Percentiles rank a stretch among this genome's conserved stretches.
Conservation (phyloP, 352 stramenopile genomes). For the Phytophthora foliorum region DNA sequence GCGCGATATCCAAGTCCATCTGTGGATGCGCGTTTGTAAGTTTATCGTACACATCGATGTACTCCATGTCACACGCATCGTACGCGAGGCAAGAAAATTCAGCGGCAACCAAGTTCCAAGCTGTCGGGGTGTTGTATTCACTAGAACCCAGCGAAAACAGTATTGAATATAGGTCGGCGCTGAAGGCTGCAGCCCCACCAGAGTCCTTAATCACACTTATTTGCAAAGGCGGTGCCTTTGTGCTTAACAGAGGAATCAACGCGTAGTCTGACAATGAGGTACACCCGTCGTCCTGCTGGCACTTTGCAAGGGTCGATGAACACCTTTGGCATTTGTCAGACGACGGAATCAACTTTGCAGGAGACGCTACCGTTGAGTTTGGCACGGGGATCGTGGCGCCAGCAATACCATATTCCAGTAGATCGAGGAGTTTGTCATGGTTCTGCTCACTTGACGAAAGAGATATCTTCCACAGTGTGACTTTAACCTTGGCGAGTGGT, state of each 20-base stretch:
- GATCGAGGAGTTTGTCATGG: constrained; percentile 17
- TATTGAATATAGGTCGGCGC: constrained; percentile 4
- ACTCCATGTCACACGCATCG: constrained; percentile 17
- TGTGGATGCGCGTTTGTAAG: neutral
- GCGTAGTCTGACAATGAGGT: neutral
- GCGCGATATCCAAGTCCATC: neutral
- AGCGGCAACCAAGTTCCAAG: constrained; percentile 17
- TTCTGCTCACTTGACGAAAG: neutral
- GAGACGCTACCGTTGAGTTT: neutral
- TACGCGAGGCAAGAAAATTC: constrained; percentile 21
- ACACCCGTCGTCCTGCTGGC: constrained; percentile 10
- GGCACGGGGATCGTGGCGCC: neutral
- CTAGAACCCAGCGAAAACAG: neutral
- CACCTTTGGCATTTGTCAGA: constrained; percentile 17
- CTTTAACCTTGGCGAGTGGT: neutral
- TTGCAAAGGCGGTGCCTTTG: neutral
- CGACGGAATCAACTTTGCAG: neutral
- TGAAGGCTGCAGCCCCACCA: constrained; percentile 8
- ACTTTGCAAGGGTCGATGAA: constrained; percentile 4
- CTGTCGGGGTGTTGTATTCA: neutral
- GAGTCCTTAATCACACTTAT: neutral
- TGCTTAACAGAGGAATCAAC: constrained; percentile 4
- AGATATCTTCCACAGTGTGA: constrained; percentile 3
- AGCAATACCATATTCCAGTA: constrained; percentile 10
- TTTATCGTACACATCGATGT: constrained; percentile 11